These are phyloP conservation scores for Tetrahymena elliotti DNA, from an alignment of 73 alveolate genomes.

Conservation along the genomic window DNA sequence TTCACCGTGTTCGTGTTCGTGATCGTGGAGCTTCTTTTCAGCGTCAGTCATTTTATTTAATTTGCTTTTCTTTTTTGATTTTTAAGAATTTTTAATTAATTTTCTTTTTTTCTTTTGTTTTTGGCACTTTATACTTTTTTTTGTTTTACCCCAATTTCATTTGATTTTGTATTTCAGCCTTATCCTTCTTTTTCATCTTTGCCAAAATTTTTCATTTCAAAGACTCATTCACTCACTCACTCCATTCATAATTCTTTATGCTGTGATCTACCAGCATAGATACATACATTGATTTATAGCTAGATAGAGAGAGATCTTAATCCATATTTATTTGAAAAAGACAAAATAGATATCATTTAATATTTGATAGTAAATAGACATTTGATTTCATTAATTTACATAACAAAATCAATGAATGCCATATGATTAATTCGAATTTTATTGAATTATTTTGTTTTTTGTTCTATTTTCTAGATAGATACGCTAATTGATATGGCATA, in stretches of 20 bases:
- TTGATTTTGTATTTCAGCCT: neutral
- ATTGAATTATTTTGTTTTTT: too few species aligned
- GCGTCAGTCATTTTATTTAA: neutral
- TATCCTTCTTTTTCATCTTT: neutral
- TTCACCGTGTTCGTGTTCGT: constrained; percentile 25
- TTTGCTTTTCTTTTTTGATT: neutral
- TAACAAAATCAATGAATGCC: neutral
- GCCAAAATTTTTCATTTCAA: neutral
- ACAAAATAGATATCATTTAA: neutral
- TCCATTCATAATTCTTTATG: neutral
- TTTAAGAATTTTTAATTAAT: neutral
- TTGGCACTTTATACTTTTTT: neutral
- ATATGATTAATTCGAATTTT: too few species aligned
- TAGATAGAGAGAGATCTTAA: neutral
- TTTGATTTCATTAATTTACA: neutral
- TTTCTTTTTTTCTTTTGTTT: neutral
- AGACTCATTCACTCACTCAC: neutral
- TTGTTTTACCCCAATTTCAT: neutral
- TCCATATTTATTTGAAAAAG: neutral
- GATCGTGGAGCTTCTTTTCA: constrained; percentile 10
- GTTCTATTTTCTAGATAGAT: neutral
- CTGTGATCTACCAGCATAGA: neutral
- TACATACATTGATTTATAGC: too few species aligned
- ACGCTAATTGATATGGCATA: neutral
- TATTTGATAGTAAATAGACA: neutral